Evolutionary conservation across 441 rosid species (phyloP).

Genomic region (Flueggea neowawraea): DNA sequence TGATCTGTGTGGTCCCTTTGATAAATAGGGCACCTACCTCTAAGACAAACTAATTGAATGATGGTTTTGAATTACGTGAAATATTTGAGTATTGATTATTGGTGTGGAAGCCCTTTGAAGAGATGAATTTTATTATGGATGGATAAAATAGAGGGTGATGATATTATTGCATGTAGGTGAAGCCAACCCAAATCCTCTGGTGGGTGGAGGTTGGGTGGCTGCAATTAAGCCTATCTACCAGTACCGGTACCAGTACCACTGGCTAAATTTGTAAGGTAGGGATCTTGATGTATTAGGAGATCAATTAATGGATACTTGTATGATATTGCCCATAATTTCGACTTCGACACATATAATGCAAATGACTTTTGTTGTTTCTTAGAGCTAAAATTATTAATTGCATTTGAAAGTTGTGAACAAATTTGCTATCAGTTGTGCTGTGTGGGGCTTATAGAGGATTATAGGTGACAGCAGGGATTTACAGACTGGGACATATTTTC

Average conservation of each 20-base stretch:
- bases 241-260: too few species aligned
- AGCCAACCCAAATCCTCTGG: constrained; percentile 28
- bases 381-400: neutral
- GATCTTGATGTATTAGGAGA: neutral
- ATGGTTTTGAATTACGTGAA: neutral
- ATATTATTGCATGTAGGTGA: constrained; percentile 45
- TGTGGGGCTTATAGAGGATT: constrained; percentile 2
- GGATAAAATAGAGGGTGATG: constrained; percentile 33
- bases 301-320: too few species aligned
- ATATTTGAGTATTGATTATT: constrained; percentile 11
- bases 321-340: too few species aligned
- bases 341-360: too few species aligned
- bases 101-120: constrained; percentile 8
- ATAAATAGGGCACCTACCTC: constrained; percentile 1
- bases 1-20: constrained; percentile 19
- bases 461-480: neutral
- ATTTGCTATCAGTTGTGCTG: neutral
- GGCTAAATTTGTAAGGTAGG: constrained; percentile 14
- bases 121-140: constrained; percentile 25
- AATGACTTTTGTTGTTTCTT: constrained; percentile 5
- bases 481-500: too few species aligned
- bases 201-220: constrained; percentile 44
- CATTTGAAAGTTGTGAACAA: neutral
- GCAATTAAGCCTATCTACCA: constrained; percentile 34
- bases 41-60: neutral